Conservation (phyloP, 1,284 basidiomycete genomes). For the Rhodotorula sp. region DNA sequence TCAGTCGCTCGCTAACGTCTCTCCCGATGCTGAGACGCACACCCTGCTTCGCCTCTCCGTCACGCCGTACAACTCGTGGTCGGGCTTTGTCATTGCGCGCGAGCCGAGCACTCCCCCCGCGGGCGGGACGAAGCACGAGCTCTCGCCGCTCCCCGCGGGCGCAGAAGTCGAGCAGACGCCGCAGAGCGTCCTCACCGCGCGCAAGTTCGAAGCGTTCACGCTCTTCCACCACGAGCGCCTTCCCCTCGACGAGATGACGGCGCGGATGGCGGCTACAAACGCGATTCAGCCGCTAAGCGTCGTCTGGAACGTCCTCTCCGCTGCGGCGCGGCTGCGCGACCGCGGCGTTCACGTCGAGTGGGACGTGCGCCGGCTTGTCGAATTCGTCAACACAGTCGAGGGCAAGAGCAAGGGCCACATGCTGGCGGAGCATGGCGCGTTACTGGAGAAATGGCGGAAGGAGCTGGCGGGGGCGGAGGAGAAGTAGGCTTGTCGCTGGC, state of each 20-base stretch:
- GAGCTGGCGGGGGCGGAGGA: background rate
- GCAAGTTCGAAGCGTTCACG: conserved; percentile 25
- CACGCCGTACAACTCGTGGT: background rate
- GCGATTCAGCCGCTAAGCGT: conserved; percentile 20
- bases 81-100: background rate
- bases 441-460: background rate
- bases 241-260: background rate
- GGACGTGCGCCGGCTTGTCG: conserved; percentile 10
- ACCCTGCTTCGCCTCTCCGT: background rate
- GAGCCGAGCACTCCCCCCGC: background rate
- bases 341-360: conserved; percentile 5
- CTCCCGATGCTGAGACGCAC: background rate
- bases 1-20: background rate
- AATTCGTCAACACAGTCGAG: background rate
- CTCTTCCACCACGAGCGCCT: conserved; percentile 22
- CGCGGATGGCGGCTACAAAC: conserved; percentile 14
- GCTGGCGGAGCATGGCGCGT: conserved; percentile 10
- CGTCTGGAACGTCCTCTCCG: conserved; percentile 26
- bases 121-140: background rate
- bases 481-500: background rate
- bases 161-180: background rate
- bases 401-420: background rate
- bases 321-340: background rate
- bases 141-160: background rate
- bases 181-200: conserved; percentile 2